Base-by-base conservation (phyloP, 805 yeast species). In the Saitoella complicata region DNA sequence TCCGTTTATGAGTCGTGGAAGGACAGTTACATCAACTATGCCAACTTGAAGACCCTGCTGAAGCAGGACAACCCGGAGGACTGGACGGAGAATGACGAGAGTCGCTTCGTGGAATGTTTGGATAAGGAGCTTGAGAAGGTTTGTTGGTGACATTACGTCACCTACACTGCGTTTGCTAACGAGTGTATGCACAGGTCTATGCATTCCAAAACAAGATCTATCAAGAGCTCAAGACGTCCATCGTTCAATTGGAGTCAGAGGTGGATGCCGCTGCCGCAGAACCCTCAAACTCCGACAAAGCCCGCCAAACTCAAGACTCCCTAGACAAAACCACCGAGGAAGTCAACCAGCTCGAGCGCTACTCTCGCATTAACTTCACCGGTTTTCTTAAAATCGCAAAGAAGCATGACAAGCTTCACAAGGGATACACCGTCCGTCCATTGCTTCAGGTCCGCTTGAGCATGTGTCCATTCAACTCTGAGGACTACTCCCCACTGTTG, bases 361-460 rank as follows among this genome's bases (percentile, higher is more conserved):
- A 91, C 65, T 80, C 93, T 38, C 72, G 98, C 56, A 64, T 88
- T 53, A 91, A 91, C 64, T 91, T 80, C 66, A 88, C 98, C 9
- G 98, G 96, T 1, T 88, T 91, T 65, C 72, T 78, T 55, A 91
- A 91, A 60, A 84, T 91, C 53, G 96, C 87, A 51, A 87, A 88
- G 66, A 88, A 88, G 64, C 98, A 91, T 58, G 97, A 91, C 64
- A 75, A 95, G 44, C 62, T 88, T 51, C 96, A 87, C 62, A 73
- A 86, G 32, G 71, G 75, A 51, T 91, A 80, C 62, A 80, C 91
- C n/a, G 96, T 88, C 29, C 80, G 76, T 59, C 94, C 97, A 0
- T 65, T 91, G 54, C 67, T 91, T 54, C 83, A 84, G 52, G 95
- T 88, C 31, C 72, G 98, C 55, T 70, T 91, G 63, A 80, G 79